Evolutionary conservation across 495 filamentous ascomycete species (phyloP), one percentile per base, ranked within the genome.

Genomic region (Penicillium tannophilum): DNA sequence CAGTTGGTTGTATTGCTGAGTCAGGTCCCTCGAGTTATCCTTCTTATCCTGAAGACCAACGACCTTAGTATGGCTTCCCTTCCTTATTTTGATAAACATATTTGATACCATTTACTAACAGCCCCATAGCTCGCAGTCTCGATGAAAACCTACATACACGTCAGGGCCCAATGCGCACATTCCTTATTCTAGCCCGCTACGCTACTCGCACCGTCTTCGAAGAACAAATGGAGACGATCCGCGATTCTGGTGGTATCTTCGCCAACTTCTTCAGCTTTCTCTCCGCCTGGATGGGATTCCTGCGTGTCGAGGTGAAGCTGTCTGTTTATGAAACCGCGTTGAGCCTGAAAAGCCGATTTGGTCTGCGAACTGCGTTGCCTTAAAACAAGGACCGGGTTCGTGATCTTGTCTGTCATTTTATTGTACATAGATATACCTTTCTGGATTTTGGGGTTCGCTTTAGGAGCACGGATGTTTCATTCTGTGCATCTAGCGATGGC

Each of bases 31-130:
- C 78, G 91, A 12, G 89, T 98, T 56, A 95, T 99, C 41, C 82
- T 99, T 16, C 78, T 99, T 6, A 97, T 99, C 63, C 81, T 99
- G 53, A 99, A 99, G 76, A 99, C 95, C 1, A 99, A 99, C 70
- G 95, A 99, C 72, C 76, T 99, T 42, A 99, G 84, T 87, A 79
- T 66, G 84, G 73, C 24, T 52, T 51, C 52, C 10, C 49, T 39
- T 54, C 31, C 20, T 16, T 36, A 4, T 36, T 14, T 10, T 12
- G 3, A 36, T 53, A 2, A 42, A 19, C 49, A 10, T 52, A 9
- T 14, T 53, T 53, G 16, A 19, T 43, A 6, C 11, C 42, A 56
- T 11, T 33, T 10, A 23, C 66, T 68, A 64, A 67, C 57, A 28
- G 8, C 42, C 33, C 23, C 16, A 43, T 58, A 87, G 84, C 94